phyloP scores from a whole-genome alignment of 2,329 filamentous ascomycete genomes.

The Epichloe sibirici region DNA sequence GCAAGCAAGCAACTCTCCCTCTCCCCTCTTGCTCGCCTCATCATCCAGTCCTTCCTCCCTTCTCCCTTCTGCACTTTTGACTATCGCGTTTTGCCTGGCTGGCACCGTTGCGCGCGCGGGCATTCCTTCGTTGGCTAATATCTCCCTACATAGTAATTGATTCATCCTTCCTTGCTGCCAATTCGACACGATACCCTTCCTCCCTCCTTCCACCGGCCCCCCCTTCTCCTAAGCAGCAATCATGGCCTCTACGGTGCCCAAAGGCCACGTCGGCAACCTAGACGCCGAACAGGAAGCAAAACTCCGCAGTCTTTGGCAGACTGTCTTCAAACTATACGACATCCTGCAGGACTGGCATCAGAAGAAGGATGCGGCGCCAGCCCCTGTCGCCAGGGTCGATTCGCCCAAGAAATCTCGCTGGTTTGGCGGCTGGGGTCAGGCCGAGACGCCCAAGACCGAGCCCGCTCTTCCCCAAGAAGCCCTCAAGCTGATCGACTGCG shows the following conservation, averaged over 20 bases:
- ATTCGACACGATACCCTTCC: not conserved
- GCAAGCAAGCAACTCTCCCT: no score
- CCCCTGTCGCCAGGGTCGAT: not conserved
- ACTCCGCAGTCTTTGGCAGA: slow-evolving; percentile 14
- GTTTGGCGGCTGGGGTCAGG: slow-evolving; percentile 3
- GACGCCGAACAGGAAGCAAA: slow-evolving; percentile 12
- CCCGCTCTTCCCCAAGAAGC: slow-evolving; percentile 4
- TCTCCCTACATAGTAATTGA: no score
- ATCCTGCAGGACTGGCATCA: slow-evolving; percentile 3
- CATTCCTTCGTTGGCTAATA: no score
- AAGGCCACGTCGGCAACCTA: slow-evolving; percentile 13
- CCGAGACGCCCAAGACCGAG: not conserved
- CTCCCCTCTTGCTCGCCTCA: no score
- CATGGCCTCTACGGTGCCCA: slow-evolving; percentile 1
- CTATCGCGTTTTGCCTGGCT: no score
- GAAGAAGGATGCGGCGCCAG: not conserved
- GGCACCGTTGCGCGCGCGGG: no score
- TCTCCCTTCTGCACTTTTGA: no score
- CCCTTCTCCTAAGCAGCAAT: not conserved
- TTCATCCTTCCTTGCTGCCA: no score
- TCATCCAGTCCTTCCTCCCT: no score
- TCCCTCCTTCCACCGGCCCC: not conserved
- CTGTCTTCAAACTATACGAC: slow-evolving; percentile 12
- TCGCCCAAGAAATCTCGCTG: slow-evolving; percentile 6
- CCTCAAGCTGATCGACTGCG: slow-evolving; percentile 4